Evolutionary conservation across 305 asterid species (phyloP).

Genomic region (Ruellia speciosa): DNA sequence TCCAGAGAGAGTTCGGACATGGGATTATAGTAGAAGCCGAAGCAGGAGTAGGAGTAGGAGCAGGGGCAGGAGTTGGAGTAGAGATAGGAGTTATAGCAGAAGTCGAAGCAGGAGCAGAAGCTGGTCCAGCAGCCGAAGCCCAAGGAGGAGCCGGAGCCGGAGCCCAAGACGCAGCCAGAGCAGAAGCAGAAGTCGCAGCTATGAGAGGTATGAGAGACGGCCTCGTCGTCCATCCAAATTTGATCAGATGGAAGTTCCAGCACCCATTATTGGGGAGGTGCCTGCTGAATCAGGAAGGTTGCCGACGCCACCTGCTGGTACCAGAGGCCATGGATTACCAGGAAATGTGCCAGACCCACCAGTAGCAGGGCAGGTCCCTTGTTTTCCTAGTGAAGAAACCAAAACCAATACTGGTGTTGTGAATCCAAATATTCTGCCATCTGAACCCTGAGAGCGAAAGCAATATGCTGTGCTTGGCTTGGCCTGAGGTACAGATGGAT

Average conservation of each 20-base stretch:
- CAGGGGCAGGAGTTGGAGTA: constrained; percentile 43
- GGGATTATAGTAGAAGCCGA: constrained; percentile 56
- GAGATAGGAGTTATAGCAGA: constrained; percentile 38
- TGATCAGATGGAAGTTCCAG: constrained; percentile 55
- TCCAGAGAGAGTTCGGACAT: constrained; percentile 69
- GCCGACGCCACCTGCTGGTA: constrained; percentile 27
- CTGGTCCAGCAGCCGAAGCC: constrained; percentile 26
- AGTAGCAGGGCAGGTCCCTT: constrained; percentile 23
- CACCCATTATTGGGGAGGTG: constrained; percentile 28
- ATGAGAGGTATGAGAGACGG: constrained; percentile 53
- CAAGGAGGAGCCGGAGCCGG: constrained; percentile 27
- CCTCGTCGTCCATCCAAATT: constrained; percentile 56
- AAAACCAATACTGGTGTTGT: not conserved
- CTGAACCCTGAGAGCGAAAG: not conserved
- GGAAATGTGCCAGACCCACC: too few relatives aligned
- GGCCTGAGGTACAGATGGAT: too few relatives aligned
- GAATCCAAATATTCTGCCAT: not conserved
- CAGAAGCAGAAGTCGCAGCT: constrained; percentile 45
- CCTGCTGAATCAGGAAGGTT: constrained; percentile 21
- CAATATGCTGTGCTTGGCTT: too few relatives aligned
- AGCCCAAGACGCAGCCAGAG: constrained; percentile 31
- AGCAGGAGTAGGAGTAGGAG: constrained; percentile 54
- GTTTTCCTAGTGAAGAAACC: constrained; percentile 5
- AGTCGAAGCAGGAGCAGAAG: constrained; percentile 43
- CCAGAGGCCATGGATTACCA: not conserved